Conservation (phyloP, 2,329 filamentous ascomycete genomes). For the Colletotrichum plurivorum region DNA sequence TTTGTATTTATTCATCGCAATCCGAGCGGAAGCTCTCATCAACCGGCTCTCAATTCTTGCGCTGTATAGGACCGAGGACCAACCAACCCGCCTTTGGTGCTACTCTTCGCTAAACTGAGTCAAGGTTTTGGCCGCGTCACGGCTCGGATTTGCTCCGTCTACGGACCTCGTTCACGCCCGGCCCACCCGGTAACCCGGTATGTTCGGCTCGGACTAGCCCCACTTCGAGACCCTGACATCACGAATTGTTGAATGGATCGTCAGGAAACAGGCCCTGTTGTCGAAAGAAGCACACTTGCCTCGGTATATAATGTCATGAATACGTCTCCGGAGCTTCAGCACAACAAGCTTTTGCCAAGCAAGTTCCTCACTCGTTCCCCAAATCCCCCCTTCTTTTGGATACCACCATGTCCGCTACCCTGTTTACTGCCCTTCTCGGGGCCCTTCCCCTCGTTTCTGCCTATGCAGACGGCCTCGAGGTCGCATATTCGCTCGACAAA, state of each 20-base stretch:
- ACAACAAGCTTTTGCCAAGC: not conserved
- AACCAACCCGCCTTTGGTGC: no score
- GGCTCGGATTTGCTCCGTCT: no score
- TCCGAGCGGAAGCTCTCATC: no score
- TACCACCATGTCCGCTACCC: not conserved
- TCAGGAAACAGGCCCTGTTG: not conserved
- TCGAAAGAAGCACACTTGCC: not conserved
- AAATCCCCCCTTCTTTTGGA: not conserved
- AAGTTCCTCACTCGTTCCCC: not conserved
- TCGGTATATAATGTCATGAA: not conserved
- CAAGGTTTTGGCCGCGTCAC: no score
- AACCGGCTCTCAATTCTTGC: no score
- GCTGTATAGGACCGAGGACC: no score
- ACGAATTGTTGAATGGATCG: not conserved
- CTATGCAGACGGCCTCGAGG: not conserved
- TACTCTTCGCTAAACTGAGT: no score
- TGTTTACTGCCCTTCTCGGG: not conserved
- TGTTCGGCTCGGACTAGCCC: not conserved
- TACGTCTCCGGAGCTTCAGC: not conserved
- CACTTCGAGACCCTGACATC: not conserved
- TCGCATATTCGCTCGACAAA: constrained; percentile 3
- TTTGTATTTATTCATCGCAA: no score
- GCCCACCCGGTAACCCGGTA: not conserved
- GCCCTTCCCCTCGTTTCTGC: not conserved
- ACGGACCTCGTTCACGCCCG: no score